Conservation (phyloP, 495 filamentous ascomycete genomes). For the Durotheca rogersii region DNA sequence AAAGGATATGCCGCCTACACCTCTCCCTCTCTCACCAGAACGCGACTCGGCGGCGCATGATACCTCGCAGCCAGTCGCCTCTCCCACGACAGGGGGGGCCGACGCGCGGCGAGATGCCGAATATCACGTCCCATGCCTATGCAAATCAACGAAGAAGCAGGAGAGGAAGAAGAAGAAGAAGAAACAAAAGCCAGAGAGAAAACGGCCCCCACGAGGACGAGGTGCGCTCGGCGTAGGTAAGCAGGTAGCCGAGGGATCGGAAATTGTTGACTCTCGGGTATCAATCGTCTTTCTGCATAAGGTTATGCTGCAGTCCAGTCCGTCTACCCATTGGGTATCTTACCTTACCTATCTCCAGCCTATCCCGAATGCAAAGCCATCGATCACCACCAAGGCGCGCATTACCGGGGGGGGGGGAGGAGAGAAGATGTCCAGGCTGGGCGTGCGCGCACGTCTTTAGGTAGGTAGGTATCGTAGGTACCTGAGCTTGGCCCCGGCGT, state of each 20-base stretch:
- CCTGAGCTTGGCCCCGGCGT: constrained; percentile 22
- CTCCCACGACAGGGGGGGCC: constrained; percentile 19
- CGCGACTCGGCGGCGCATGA: constrained; percentile 14
- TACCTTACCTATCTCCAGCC: constrained; percentile 1
- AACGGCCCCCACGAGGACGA: constrained; percentile 34
- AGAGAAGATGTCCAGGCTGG: no score
- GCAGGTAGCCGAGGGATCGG: constrained; percentile 31
- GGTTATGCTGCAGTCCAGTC: constrained; percentile 25
- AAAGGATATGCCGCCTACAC: background rate
- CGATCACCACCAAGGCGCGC: no score
- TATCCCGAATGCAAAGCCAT: constrained; percentile 9
- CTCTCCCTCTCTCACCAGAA: background rate
- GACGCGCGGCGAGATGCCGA: constrained; percentile 20
- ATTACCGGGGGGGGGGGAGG: no score
- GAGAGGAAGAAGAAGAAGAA: no score
- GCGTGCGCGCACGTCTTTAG: no score
- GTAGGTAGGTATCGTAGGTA: no score
- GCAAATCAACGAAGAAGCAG: no score
- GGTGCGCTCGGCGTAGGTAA: constrained; percentile 23
- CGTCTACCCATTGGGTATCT: constrained; percentile 7
- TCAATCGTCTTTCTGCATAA: constrained; percentile 30
- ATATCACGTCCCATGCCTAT: no score
- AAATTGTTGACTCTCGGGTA: constrained; percentile 33
- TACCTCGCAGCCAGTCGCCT: constrained; percentile 9
- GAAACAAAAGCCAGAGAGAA: no score